Evolutionary conservation across 306 rosid genomes (phyloP), one percentile per base, ranked within the genome.

Genomic region (Fragaria nilgerrensis): DNA sequence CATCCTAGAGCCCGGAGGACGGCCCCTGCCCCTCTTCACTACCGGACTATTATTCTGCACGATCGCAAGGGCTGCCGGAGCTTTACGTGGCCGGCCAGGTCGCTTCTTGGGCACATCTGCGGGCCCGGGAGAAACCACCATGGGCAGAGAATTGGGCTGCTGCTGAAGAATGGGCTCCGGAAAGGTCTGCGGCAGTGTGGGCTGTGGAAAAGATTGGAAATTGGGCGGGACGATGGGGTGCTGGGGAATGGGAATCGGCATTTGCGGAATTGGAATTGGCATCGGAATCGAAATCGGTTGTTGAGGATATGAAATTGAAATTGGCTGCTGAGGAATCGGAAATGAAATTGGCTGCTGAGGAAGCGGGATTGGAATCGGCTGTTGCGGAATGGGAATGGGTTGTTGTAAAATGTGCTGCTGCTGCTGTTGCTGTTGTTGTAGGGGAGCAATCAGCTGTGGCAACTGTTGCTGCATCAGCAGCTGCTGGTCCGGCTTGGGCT

Each of bases 111-210:
- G 89, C 70, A 87, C 94, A 19, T 90, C 97, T 0, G 75, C 81
- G 1, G 88, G 90, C 65, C 96, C 96, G 11, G 90, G 93, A 1
- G 96, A 90, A 0, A 85, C 92, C 25, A 87, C 71, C 3, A 86
- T 23, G 63, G 66, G 48, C 11, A 27, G 78, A 27, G 25, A 36
- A 39, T 4, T 69, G 32, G 68, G 25, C 37, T 15, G 65, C 58
- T 20, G 74, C 67, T 12, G 44, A 1, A 14, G 52, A 49, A 5
- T 34, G 50, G 39, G 58, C 80, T 76, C 47, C 7, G 43, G 5
- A 29, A 25, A 66, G n/a, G 12, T 63, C 43, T 63, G 68, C 17
- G 5, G 34, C 27, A 36, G 27, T 3, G 15, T 29, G 78, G 61
- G 61, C 36, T 53, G 80, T 56, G 55, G 80, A 44, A 75, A 75